Evolutionary conservation across 2,329 filamentous ascomycete species (phyloP), one percentile per base, ranked within the genome.

Genomic region (Penicillium sp.): DNA sequence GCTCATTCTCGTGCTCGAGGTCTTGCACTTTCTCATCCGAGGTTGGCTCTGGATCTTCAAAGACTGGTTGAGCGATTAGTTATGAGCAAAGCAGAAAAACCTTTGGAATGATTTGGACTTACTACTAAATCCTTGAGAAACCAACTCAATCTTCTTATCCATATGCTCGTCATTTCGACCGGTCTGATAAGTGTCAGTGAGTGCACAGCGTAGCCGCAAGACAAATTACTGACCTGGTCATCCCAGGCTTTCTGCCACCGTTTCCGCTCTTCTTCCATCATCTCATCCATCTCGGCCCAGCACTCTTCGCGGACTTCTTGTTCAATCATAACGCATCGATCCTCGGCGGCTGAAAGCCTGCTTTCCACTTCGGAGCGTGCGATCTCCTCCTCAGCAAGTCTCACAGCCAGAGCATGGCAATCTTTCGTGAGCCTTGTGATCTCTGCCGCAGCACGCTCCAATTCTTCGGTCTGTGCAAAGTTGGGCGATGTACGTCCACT

Each of bases 261-360:
- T 8, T 81, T 79, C 67, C 88, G 81, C 67, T 96, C 90, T 10
- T 84, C 73, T 18, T 83, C 81, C 41, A 96, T 78, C 9, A 83
- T 81, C 51, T 81, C 76, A 64, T 98, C 93, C 75, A 95, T 95
- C 64, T 96, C 93, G 2, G 75, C 78, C 59, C 84, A 91, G 60
- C 91, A 92, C 59, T 97, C 92, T 63, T 96, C 92, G 20, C 93
- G 84, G 27, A 97, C 82, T 5, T 86, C 85, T 59, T 88, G 84
- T 66, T 98, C 93, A 10, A 95, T 75, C 44, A 88, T 83, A 38
- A 88, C 81, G 71, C 88, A 78, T 59, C 75, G 76, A 45, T 78
- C 75, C 63, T 83, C 80, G 1, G 80, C 83, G 3, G 82, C 83
- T 32, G 83, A 75, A 55, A 92, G 80, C 56, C 85, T 85, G 1